These are phyloP conservation scores for Penstemon eatonii DNA, from an alignment of 257 asterid species.

Conservation along the genomic window DNA sequence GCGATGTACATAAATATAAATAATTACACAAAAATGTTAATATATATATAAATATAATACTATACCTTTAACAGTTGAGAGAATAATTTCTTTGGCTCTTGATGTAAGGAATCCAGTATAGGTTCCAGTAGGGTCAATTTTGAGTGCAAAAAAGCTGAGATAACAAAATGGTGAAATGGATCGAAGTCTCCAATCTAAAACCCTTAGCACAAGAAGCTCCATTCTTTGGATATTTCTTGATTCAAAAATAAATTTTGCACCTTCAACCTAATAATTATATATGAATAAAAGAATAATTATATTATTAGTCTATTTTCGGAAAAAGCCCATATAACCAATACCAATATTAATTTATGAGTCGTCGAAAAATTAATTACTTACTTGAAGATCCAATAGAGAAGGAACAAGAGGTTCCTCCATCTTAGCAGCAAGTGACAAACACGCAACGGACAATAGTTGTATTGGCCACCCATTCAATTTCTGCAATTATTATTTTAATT, in stretches of 20 bases:
- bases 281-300: neutral
- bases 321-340: neutral
- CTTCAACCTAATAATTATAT: conserved; percentile 71
- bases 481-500: conserved; percentile 47
- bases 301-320: neutral
- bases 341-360: neutral
- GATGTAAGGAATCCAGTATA: conserved; percentile 64
- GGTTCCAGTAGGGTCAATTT: conserved; percentile 71
- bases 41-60: neutral
- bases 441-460: conserved; percentile 89
- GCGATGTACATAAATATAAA: neutral
- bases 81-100: conserved; percentile 61
- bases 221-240: conserved; percentile 72
- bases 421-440: conserved; percentile 94
- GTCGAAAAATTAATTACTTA: conserved; percentile 18
- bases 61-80: conserved; percentile 73
- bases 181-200: conserved; percentile 85
- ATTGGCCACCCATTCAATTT: conserved; percentile 80
- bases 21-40: neutral
- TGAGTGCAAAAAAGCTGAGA: conserved; percentile 65
- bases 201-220: conserved; percentile 86
- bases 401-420: conserved; percentile 98
- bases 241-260: conserved; percentile 65
- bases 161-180: conserved; percentile 77
- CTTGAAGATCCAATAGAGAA: conserved; percentile 91